Evolutionary conservation across 164 flowering plant genomes (phyloP), one percentile per base, ranked within the genome.

Genomic region (Annona cherimola): DNA sequence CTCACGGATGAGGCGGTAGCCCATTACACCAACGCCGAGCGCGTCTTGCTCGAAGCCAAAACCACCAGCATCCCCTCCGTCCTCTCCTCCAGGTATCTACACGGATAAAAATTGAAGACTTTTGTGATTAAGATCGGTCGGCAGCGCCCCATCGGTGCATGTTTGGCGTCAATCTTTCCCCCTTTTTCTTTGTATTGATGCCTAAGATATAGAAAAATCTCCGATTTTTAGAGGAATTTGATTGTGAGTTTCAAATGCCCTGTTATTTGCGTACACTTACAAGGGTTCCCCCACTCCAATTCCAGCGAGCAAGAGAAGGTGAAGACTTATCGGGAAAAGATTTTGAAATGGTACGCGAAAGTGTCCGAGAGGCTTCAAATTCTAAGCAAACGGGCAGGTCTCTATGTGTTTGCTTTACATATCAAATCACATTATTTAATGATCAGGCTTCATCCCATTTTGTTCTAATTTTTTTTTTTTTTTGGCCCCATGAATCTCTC

Each of bases 291-390:
- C 14, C 14, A 2, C 71, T n/a, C 64, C 45, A 71, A 43, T 60
- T 40, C 41, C 80, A 96, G 99, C 76, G 99, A 96, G 74, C 83
- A 76, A 41, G 89, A 89, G 81, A 92, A 92, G 88, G 96, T 93
- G 76, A 90, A 88, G 77, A 83, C 88, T 60, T 89, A 92, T 80
- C 87, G 87, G 62, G 86, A 88, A 71, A 96, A 92, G 84, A 87
- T 96, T 81, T 84, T 84, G 67, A 87, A 86, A 75, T 96, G 98
- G 99, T 90, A 89, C 72, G 83, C 85, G 39, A 87, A 93, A 76
- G 96, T 92, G 67, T 81, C 90, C 14, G 98, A 96, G 66, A 89
- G 99, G 74, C 78, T 96, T 50, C 86, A 83, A 71, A 77, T 80
- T 44, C 80, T 96, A 68, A 69, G 71, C 76, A 78, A 77, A 18